phyloP scores from a whole-genome alignment of 768 basidiomycete species.

The Pleurotus tuber-regium region DNA sequence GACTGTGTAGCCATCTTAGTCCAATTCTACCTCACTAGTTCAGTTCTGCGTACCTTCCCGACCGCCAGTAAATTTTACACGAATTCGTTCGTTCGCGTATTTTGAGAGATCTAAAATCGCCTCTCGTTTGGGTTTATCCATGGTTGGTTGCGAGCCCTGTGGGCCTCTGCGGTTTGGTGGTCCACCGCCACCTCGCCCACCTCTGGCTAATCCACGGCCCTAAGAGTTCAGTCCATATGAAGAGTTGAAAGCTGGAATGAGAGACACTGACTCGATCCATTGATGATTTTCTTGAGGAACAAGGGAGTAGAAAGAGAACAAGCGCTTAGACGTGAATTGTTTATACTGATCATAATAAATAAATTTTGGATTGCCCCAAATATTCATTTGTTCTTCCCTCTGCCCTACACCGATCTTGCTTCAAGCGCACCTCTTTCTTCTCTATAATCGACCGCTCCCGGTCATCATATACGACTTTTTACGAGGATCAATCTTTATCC shows the following conservation, averaged over 20 bases:
- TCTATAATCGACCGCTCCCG: constrained; percentile 2
- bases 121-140: constrained; percentile 85
- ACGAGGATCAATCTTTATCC: constrained; percentile 10
- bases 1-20: no score
- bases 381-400: constrained; percentile 9
- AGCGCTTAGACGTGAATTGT: constrained; percentile 11
- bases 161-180: constrained; percentile 47
- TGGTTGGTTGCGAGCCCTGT: constrained; percentile 42
- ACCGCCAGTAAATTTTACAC: constrained; percentile 98
- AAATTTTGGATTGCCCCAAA: constrained; percentile 3
- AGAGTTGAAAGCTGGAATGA: constrained; percentile 18
- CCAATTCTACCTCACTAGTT: no score
- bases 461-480: constrained; percentile 3
- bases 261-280: constrained; percentile 59
- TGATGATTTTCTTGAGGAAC: constrained; percentile 24
- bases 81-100: constrained; percentile 87
- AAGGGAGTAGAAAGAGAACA: constrained; percentile 2
- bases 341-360: constrained; percentile 1
- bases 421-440: neutral
- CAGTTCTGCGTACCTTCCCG: constrained; percentile 79
- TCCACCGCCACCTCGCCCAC: constrained; percentile 43
- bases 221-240: constrained; percentile 38
- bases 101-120: constrained; percentile 94
- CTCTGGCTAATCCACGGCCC: constrained; percentile 56
- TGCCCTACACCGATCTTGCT: constrained; percentile 7